Evolutionary conservation across 768 basidiomycete species (phyloP), one percentile per base, ranked within the genome.

Genomic region (Nidularia sp.): DNA sequence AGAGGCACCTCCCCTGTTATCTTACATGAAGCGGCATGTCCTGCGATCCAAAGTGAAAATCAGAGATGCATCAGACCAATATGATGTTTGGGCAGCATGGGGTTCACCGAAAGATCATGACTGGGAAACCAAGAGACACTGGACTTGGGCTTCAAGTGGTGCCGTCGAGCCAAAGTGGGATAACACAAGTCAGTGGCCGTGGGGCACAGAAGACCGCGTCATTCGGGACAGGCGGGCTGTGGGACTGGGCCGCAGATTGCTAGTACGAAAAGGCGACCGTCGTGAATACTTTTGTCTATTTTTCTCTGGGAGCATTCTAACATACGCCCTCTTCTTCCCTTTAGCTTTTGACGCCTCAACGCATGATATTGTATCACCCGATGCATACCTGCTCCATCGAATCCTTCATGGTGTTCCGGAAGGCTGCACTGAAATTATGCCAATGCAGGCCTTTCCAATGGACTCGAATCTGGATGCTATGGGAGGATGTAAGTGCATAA

Each of bases 381-480:
- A 84, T 34, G 81, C 79, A 32, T 97, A 94, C 64, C 73, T 80
- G 39, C 65, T 92, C 1, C 93, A 94, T 57, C 81, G 97, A 33
- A 85, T 94, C 54, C 51, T 83, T 13, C 81, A 81, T 43, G 93
- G 94, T 3, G 87, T 98, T 2, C 90, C 97, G 1, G 97, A 99
- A 73, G 94, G 95, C 0, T 71, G 70, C 8, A 62, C 64, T 0
- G 97, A 99, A 62, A 87, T 97, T 2, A 66, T 71, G 4, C 85
- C 92, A 10, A 77, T 84, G 62, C 81, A 86, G 6, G 83, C 92
- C 0, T 86, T 98, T 57, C 97, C 97, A 3, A 87, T 98, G 75
- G 96, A 99, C 56, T 93, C 91, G 5, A 93, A 95, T 67, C 70
- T 98, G 59, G 97, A 99, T 65, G 72, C 89, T 41, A 98, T 98